phyloP scores from a whole-genome alignment of 2,329 filamentous ascomycete genomes.

The Rhynchosporium agropyri region DNA sequence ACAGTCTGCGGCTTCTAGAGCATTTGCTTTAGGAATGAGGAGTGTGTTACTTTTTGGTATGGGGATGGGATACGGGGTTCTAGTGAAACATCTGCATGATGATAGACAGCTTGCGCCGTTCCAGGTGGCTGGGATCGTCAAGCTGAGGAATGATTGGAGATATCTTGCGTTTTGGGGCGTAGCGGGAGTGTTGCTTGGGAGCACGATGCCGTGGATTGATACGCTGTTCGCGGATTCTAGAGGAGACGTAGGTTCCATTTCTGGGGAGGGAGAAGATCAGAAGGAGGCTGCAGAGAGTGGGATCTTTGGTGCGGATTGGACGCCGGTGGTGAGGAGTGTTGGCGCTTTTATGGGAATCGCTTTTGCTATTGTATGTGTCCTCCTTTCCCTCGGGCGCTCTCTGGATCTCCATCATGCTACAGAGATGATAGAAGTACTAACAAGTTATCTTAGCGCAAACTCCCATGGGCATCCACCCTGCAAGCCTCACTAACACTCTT shows the following conservation, averaged over 20 bases:
- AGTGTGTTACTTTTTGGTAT: conserved; percentile 72
- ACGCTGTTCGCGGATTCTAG: conserved; percentile 63
- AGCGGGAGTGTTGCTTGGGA: conserved; percentile 76
- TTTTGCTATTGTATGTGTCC: conserved; percentile 76
- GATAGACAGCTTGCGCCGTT: conserved; percentile 65
- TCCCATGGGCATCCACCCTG: conserved; percentile 93
- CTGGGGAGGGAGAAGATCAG: conserved; percentile 36
- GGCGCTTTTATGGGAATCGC: conserved; percentile 74
- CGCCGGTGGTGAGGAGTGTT: conserved; percentile 68
- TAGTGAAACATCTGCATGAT: conserved; percentile 79
- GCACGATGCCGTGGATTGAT: conserved; percentile 83
- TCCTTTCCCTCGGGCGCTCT: conserved; percentile 1
- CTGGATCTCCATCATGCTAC: too few species aligned
- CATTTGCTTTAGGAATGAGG: conserved; percentile 56
- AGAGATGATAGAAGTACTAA: conserved; percentile 12
- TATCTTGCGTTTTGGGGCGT: conserved; percentile 84
- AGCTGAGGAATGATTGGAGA: conserved; percentile 54
- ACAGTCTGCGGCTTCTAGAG: conserved; percentile 33
- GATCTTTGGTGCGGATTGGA: conserved; percentile 68
- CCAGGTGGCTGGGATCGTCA: conserved; percentile 51
- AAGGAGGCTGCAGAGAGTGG: conserved; percentile 38
- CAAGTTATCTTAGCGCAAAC: conserved; percentile 64
- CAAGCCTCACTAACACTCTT: conserved; percentile 89
- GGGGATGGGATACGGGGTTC: conserved; percentile 78
- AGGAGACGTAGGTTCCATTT: conserved; percentile 18